Conservation (phyloP, 768 basidiomycete genomes). For the Tulasnella sp. region DNA sequence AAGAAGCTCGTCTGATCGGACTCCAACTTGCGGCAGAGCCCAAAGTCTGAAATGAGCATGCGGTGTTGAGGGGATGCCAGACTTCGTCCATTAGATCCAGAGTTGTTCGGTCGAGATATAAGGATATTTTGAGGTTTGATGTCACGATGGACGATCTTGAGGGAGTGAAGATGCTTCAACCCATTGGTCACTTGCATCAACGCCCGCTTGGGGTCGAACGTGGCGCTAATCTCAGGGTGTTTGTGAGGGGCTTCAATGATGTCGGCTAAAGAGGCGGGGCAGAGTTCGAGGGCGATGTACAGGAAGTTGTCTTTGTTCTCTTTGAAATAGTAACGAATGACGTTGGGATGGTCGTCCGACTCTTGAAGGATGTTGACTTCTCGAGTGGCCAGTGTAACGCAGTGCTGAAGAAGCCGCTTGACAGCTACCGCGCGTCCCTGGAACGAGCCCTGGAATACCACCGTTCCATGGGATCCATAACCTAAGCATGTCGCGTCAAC, state of each 20-base stretch:
- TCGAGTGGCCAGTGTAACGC: conserved; percentile 86
- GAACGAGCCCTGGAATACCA: conserved; percentile 89
- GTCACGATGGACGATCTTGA: conserved; percentile 44
- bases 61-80: conserved; percentile 39
- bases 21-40: conserved; percentile 90
- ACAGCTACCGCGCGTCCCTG: conserved; percentile 98
- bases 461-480: conserved; percentile 92
- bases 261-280: conserved; percentile 83
- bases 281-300: conserved; percentile 94
- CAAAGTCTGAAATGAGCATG: conserved; percentile 96
- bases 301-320: conserved; percentile 89
- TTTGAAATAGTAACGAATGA: conserved; percentile 97
- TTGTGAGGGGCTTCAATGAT: conserved; percentile 71
- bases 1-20: conserved; percentile 94
- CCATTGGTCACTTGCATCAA: conserved; percentile 81
- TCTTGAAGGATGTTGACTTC: conserved; percentile 94
- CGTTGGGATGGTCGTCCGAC: conserved; percentile 96
- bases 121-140: conserved; percentile 99
- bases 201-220: conserved; percentile 83
- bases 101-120: conserved; percentile 43
- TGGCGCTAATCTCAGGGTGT: conserved; percentile 65
- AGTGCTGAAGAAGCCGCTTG: conserved; percentile 90
- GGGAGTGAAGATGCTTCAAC: conserved; percentile 61
- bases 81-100: conserved; percentile 43
- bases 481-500: conserved; percentile 42